phyloP scores from a whole-genome alignment of 2,329 filamentous ascomycete species.

The Sclerotiophoma versabilis region DNA sequence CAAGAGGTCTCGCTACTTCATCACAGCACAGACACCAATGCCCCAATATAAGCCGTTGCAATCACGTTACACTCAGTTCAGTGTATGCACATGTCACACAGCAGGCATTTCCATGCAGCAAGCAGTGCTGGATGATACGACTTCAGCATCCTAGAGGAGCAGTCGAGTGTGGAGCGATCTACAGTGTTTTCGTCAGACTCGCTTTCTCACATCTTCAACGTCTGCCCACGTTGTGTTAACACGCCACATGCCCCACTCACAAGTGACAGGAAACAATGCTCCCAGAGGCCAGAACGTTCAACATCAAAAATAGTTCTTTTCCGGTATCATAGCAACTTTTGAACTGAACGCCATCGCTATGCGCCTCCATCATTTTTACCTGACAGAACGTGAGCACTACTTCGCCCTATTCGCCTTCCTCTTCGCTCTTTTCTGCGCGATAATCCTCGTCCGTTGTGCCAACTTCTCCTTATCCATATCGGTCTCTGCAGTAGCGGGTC shows the following conservation, averaged over 20 bases:
- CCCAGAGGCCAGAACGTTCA: not conserved
- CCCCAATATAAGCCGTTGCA: not conserved
- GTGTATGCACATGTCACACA: not conserved
- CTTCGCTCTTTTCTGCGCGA: slow-evolving; percentile 82
- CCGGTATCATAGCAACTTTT: slow-evolving; percentile 9
- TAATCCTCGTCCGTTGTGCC: slow-evolving; percentile 75
- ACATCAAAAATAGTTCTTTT: not conserved
- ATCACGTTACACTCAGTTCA: not conserved
- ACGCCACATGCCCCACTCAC: not conserved
- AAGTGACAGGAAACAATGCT: not conserved
- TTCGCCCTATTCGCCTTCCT: slow-evolving; percentile 67
- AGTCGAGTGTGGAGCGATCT: not conserved
- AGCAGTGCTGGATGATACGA: not conserved
- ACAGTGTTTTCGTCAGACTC: not conserved
- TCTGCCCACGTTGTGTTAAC: slow-evolving; percentile 1
- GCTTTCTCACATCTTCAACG: slow-evolving; percentile 7
- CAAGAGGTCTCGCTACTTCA: not conserved
- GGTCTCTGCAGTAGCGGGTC: slow-evolving; percentile 16
- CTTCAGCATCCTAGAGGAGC: not conserved
- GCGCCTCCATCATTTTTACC: not conserved
- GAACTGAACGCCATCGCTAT: slow-evolving; percentile 19
- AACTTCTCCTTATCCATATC: slow-evolving; percentile 58
- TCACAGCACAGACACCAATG: not conserved
- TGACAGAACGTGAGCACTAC: slow-evolving; percentile 15
- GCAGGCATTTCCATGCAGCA: not conserved